phyloP scores from a whole-genome alignment of 2,329 filamentous ascomycete species.

The Penicillium psychrosexuale region DNA sequence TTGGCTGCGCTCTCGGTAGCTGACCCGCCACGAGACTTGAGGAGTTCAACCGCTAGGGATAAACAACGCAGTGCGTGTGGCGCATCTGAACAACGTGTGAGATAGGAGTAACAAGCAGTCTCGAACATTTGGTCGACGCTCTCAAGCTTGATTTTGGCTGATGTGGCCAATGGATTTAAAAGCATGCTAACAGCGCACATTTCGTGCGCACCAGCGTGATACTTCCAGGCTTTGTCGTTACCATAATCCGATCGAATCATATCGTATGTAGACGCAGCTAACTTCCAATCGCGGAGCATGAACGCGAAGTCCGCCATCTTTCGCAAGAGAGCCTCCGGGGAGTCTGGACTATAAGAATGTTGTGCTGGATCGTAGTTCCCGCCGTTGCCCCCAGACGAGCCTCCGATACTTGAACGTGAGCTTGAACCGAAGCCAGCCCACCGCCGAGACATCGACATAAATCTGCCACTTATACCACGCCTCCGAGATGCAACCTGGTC shows the following conservation, averaged over 20 bases:
- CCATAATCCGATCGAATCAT: slow-evolving; percentile 82
- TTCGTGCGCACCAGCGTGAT: slow-evolving; percentile 90
- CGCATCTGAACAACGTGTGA: slow-evolving; percentile 74
- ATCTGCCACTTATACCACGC: slow-evolving; percentile 84
- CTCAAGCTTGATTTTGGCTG: slow-evolving; percentile 74
- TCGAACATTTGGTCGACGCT: slow-evolving; percentile 84
- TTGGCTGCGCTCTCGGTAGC: slow-evolving; percentile 81
- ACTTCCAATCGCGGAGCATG: slow-evolving; percentile 94
- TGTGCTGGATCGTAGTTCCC: slow-evolving; percentile 72
- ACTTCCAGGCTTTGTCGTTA: slow-evolving; percentile 95
- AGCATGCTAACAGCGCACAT: slow-evolving; percentile 87
- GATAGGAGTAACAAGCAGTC: slow-evolving; percentile 86
- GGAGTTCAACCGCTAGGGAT: slow-evolving; percentile 72
- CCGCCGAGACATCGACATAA: slow-evolving; percentile 88
- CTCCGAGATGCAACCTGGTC: slow-evolving; percentile 91
- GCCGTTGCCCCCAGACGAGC: slow-evolving; percentile 41
- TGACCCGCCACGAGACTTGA: slow-evolving; percentile 74
- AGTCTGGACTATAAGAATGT: slow-evolving; percentile 80
- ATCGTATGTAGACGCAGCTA: slow-evolving; percentile 89
- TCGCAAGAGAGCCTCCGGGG: slow-evolving; percentile 85
- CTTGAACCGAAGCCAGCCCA: slow-evolving; percentile 77
- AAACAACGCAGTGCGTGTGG: slow-evolving; percentile 79
- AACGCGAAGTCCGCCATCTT: slow-evolving; percentile 94
- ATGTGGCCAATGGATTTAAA: slow-evolving; percentile 68
- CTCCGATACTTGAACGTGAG: slow-evolving; percentile 56